Evolutionary conservation across 805 yeast species (phyloP), one percentile per base, ranked within the genome.

Genomic region (Saturnispora ahearnii): DNA sequence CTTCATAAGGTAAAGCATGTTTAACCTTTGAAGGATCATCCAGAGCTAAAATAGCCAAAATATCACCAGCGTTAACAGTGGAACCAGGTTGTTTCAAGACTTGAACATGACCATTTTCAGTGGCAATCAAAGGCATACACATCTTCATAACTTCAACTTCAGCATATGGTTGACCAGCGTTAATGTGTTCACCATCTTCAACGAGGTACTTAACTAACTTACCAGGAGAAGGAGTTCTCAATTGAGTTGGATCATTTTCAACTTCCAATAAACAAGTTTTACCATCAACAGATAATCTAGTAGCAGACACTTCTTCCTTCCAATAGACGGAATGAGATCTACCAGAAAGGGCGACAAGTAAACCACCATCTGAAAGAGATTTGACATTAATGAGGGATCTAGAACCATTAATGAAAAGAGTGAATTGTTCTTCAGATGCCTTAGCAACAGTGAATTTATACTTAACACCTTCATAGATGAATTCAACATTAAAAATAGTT

Each of bases 131-230:
- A 46, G 99, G 97, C 97, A 93, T 93, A 70, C 90, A 89, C 99
- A 93, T 93, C 71, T 93, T 93, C 99, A 93, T 93, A 58, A 93
- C 99, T 72, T 93, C 99, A 51, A 93, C 96, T 72, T 93, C 99
- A 40, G 99, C 99, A 63, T 80, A 95, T 43, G 97, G 82, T 71
- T 91, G 95, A 53, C 98, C 98, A 53, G 93, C 81, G 47, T 69
- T 70, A 59, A 93, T 78, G 62, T 91, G 98, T 56, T 91, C 99
- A 58, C 99, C 99, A 59, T 83, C 84, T 64, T 95, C 98, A 54
- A 93, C 96, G 58, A 93, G 73, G 66, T 82, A 93, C 65, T 87
- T 87, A 54, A 91, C 96, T 58, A 93, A 77, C 72, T 93, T 93
- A 75, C 99, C 99, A 49, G 99, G 99, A 29, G 99, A 93, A 42